Percentiles rank a stretch among this genome's conserved stretches.
phyloP scores from a whole-genome alignment of 768 basidiomycete genomes.

The Calocybe indica region DNA sequence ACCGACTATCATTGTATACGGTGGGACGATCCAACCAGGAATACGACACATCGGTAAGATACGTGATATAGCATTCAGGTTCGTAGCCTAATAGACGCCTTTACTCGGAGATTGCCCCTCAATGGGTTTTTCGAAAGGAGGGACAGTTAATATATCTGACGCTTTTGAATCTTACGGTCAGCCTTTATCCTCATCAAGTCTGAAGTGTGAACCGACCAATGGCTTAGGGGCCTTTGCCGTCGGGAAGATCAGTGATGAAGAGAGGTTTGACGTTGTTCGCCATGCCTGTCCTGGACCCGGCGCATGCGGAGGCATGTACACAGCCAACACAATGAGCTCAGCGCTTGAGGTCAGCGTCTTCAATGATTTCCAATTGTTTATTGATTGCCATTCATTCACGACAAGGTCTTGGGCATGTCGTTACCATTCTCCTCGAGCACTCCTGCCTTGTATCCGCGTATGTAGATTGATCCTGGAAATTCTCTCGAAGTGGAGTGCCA shows the following conservation, averaged over 20 bases:
- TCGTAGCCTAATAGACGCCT: slow-evolving; percentile 22
- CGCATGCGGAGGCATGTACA: slow-evolving; percentile 87
- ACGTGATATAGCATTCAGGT: slow-evolving; percentile 12
- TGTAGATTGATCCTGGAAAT: slow-evolving; percentile 3
- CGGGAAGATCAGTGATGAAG: slow-evolving; percentile 73
- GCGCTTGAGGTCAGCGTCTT: slow-evolving; percentile 50
- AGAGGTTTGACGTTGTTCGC: slow-evolving; percentile 79
- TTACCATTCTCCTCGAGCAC: slow-evolving; percentile 78
- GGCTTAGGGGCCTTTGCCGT: slow-evolving; percentile 63
- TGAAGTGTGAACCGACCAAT: background rate
- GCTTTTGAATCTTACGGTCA: slow-evolving; percentile 81
- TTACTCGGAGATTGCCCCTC: slow-evolving; percentile 59
- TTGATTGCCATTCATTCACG: background rate
- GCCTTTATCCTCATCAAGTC: slow-evolving; percentile 1
- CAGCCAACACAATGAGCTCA: slow-evolving; percentile 88
- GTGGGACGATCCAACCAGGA: slow-evolving; percentile 80
- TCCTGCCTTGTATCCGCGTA: slow-evolving; percentile 69
- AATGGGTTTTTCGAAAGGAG: slow-evolving; percentile 75
- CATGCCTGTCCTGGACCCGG: slow-evolving; percentile 84
- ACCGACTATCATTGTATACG: slow-evolving; percentile 83
- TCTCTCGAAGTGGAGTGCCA: background rate
- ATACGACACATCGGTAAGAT: slow-evolving; percentile 55
- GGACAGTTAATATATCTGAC: slow-evolving; percentile 77
- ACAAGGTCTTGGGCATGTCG: slow-evolving; percentile 70
- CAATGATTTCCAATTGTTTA: background rate